phyloP scores from a whole-genome alignment of 2,329 filamentous ascomycete genomes.

The Monosporascus sp. region DNA sequence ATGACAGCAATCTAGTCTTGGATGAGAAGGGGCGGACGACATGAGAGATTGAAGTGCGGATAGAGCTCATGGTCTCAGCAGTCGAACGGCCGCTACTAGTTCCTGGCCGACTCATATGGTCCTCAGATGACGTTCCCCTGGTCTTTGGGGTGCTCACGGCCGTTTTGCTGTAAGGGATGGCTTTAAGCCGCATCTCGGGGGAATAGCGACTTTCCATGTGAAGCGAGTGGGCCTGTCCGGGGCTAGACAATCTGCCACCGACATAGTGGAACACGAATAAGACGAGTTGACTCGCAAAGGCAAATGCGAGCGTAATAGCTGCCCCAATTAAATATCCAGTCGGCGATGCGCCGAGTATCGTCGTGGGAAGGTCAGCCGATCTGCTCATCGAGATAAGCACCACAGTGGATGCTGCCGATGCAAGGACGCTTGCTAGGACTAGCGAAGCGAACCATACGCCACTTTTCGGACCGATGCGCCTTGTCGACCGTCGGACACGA shows the following conservation, averaged over 20 bases:
- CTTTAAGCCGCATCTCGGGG: slow-evolving; percentile 40
- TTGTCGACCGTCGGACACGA: slow-evolving; percentile 21
- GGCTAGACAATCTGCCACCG: slow-evolving; percentile 27
- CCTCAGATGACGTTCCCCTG: slow-evolving; percentile 30
- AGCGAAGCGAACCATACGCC: slow-evolving; percentile 30
- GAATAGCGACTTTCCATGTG: slow-evolving; percentile 26
- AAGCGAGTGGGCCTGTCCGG: slow-evolving; percentile 22
- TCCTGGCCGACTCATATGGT: slow-evolving; percentile 37
- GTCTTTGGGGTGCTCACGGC: slow-evolving; percentile 27
- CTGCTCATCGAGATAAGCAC: slow-evolving; percentile 37
- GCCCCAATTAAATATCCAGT: slow-evolving; percentile 38
- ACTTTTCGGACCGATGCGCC: slow-evolving; percentile 18
- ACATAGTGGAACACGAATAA: slow-evolving; percentile 44
- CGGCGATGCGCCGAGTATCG: slow-evolving; percentile 28
- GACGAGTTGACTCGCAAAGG: slow-evolving; percentile 42
- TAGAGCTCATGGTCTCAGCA: slow-evolving; percentile 41
- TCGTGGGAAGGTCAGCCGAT: slow-evolving; percentile 21
- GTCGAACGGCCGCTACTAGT: slow-evolving; percentile 42
- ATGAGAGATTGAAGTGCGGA: slow-evolving; percentile 44
- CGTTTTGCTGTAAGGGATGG: slow-evolving; percentile 48
- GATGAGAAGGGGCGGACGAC: slow-evolving; percentile 52
- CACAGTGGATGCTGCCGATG: slow-evolving; percentile 39
- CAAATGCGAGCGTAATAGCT: slow-evolving; percentile 39
- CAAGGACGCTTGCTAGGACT: slow-evolving; percentile 35
- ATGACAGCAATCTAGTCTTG: slow-evolving; percentile 48